Base-by-base conservation (phyloP, 2,329 filamentous ascomycete species). In the Colletotrichum destructivum region DNA sequence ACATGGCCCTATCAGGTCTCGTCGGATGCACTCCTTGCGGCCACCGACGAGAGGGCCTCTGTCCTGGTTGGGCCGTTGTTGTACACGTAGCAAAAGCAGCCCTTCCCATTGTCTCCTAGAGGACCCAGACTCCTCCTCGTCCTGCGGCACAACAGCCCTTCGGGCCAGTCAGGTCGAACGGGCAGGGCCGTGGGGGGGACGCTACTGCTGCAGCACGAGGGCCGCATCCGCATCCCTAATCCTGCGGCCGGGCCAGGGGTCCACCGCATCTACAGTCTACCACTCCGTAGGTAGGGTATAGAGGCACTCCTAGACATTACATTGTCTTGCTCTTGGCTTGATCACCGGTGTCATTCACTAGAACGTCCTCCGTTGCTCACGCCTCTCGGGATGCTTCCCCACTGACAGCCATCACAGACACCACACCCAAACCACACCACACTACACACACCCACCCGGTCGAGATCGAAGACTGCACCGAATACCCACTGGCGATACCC, bases 1-100 rank as follows among this genome's bases (percentile, higher is more conserved):
- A 76, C 63, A 75, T 76, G 72, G 75, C 52, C 76, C 74, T 76
- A 77, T 77, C 70, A 61, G 59, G 76, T 76, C 75, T 75, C 69
- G 73, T 75, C 72, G 74, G 73, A 74, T 38, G 26, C 54, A 38
- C 47, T 64, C 59, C 38, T 38, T 12, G 21, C 47, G 73, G 75
- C 73, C 61, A 35, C 38, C 23, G 46, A 63, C 26, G 57, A 49
- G 60, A 46, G 64, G 26, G 54, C 13, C 26, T 49, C 18, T 16
- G 73, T 23, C 44, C 44, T 66, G 66, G 71, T 71, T 66, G 70
- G 70, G 59, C 59, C 42, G 56, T 40, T 26, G 18, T 18, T 46
- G 52, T 61, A 72, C 66, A 72, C 70, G 70, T 72, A 62, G 70
- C 67, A 49, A 38, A 38, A 38, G 35, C 49, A 16, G 62, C 44